phyloP scores from a whole-genome alignment of 441 rosid species.

The Erysimum cheiri region DNA sequence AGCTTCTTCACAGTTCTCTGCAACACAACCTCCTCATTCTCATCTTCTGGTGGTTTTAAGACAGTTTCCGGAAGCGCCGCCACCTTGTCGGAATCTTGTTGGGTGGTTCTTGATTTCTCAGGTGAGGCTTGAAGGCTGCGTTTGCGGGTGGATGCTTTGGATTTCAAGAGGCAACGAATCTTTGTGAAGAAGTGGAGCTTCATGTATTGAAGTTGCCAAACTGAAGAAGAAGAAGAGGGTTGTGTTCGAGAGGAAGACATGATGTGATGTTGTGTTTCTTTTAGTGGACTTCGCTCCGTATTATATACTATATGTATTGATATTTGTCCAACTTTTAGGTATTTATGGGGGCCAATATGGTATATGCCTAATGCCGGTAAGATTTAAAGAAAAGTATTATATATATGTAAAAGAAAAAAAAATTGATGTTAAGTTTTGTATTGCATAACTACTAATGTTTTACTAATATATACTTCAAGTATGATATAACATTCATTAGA shows the following conservation, averaged over 20 bases:
- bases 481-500: not conserved
- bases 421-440: not conserved
- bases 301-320: slow-evolving; percentile 20
- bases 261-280: slow-evolving; percentile 27
- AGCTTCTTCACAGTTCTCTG: slow-evolving; percentile 85
- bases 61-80: slow-evolving; percentile 3
- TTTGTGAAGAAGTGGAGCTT: slow-evolving; percentile 64
- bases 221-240: slow-evolving; percentile 45
- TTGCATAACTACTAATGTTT: slow-evolving; percentile 1
- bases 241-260: slow-evolving; percentile 48
- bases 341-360: slow-evolving; percentile 26
- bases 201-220: slow-evolving; percentile 50
- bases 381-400: not conserved
- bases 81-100: slow-evolving; percentile 28
- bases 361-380: slow-evolving; percentile 26
- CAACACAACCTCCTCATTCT: slow-evolving; percentile 50
- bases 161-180: slow-evolving; percentile 61
- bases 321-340: slow-evolving; percentile 28
- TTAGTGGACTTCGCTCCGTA: slow-evolving; percentile 38
- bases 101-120: slow-evolving; percentile 30
- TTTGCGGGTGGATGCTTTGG: slow-evolving; percentile 51
- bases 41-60: slow-evolving; percentile 14
- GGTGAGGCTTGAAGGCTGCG: slow-evolving; percentile 15
- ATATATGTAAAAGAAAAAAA: not conserved
- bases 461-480: slow-evolving; percentile 11